Conservation (phyloP, 805 yeast genomes). For the Candida suzukii region DNA sequence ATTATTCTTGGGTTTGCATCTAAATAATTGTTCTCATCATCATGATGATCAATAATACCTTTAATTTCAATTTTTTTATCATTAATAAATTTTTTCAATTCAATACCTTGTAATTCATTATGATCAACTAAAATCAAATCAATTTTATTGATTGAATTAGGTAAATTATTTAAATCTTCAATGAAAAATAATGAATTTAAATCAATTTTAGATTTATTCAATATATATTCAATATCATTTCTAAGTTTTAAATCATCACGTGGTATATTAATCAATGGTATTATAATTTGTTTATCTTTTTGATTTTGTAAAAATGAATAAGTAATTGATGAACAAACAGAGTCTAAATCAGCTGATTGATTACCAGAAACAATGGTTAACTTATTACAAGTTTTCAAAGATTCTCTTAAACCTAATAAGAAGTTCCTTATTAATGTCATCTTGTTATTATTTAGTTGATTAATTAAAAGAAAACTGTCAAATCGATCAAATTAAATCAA, state of each 20-base stretch:
- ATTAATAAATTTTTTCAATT: slow-evolving; percentile 23
- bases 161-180: slow-evolving; percentile 50
- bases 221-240: slow-evolving; percentile 58
- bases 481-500: no score
- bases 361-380: slow-evolving; percentile 61
- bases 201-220: slow-evolving; percentile 40
- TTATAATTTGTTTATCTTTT: slow-evolving; percentile 24
- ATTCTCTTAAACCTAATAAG: neutral
- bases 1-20: slow-evolving; percentile 59
- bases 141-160: slow-evolving; percentile 13
- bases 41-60: slow-evolving; percentile 85
- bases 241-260: slow-evolving; percentile 59
- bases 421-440: neutral
- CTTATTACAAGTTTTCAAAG: neutral
- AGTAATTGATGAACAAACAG: slow-evolving; percentile 68
- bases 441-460: no score
- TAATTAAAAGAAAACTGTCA: no score
- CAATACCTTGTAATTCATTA: slow-evolving; percentile 54
- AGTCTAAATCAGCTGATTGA: slow-evolving; percentile 85
- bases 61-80: slow-evolving; percentile 28
- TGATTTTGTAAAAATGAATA: slow-evolving; percentile 49
- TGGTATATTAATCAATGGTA: slow-evolving; percentile 78
- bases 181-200: slow-evolving; percentile 47
- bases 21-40: slow-evolving; percentile 47
- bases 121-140: slow-evolving; percentile 75